Evolutionary conservation across 2,329 filamentous ascomycete species (phyloP).

Genomic region (Blastomyces gilchristii): DNA sequence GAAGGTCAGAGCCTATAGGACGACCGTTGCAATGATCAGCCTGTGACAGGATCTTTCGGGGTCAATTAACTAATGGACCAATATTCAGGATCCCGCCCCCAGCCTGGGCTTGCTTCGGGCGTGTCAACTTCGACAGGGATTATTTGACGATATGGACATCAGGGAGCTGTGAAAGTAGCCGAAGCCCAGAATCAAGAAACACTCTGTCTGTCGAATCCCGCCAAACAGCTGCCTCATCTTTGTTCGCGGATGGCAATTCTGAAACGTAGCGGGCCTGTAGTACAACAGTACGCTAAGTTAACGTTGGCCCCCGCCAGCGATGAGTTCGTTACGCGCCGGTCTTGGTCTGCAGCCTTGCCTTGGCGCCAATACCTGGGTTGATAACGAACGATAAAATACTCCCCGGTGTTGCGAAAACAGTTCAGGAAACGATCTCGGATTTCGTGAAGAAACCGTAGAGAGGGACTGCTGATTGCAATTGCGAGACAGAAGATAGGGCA

Average conservation of each 20-base stretch:
- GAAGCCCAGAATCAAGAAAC: background rate
- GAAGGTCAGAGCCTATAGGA: background rate
- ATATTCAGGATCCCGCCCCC: background rate
- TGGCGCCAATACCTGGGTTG: too few species aligned
- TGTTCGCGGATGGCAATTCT: background rate
- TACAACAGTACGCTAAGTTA: background rate
- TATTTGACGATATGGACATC: background rate
- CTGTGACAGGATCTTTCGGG: background rate
- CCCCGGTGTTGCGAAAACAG: too few species aligned
- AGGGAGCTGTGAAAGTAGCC: background rate
- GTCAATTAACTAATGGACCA: background rate
- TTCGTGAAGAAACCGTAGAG: too few species aligned
- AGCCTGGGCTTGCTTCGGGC: background rate
- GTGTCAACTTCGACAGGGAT: background rate
- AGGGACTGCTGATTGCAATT: too few species aligned
- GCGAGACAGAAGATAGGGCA: too few species aligned
- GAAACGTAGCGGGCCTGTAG: background rate
- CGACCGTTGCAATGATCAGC: background rate
- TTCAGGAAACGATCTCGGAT: too few species aligned
- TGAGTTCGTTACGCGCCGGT: background rate
- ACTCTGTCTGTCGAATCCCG: background rate
- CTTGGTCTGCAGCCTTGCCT: too few species aligned
- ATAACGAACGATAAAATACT: background rate
- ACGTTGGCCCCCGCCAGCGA: background rate
- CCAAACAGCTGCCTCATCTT: background rate